These are phyloP conservation scores for Apophysomyces ossiformis DNA, from an alignment of 371 early-diverging fungal species.

Conservation along the genomic window DNA sequence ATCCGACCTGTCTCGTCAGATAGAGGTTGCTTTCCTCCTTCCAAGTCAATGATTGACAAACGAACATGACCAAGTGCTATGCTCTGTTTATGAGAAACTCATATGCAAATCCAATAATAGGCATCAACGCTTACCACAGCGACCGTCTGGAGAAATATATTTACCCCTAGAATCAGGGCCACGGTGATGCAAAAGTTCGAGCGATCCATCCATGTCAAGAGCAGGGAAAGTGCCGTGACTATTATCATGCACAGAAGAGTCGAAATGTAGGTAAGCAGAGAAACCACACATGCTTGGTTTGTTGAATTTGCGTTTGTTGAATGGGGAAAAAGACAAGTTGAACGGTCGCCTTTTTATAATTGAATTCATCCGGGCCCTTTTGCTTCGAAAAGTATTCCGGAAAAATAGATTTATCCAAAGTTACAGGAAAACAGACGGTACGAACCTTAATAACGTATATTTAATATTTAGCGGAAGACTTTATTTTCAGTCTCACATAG, in stretches of 20 bases:
- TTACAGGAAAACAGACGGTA: too few relatives aligned
- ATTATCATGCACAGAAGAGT: neutral
- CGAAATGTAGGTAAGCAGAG: conserved; percentile 28
- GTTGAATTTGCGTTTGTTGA: neutral
- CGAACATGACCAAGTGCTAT: conserved; percentile 21
- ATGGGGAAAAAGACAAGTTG: too few relatives aligned
- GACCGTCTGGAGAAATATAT: conserved; percentile 25
- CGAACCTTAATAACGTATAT: too few relatives aligned
- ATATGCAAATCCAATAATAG: neutral
- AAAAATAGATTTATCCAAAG: neutral
- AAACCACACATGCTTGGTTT: conserved; percentile 29
- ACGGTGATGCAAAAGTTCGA: conserved; percentile 25
- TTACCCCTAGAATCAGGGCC: conserved; percentile 29
- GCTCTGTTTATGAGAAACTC: neutral
- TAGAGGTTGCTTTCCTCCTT: conserved; percentile 28
- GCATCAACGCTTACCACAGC: conserved; percentile 22
- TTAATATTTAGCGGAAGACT: too few relatives aligned
- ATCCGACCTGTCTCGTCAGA: conserved; percentile 11
- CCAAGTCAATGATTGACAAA: conserved; percentile 31
- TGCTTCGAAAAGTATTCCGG: neutral
- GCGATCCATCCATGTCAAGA: conserved; percentile 27
- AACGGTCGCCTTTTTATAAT: neutral
- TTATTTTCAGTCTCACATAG: too few relatives aligned
- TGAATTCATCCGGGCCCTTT: neutral
- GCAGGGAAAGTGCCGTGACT: conserved; percentile 2